Evolutionary conservation across 192 early-diverging fungal species (phyloP), one percentile per base, ranked within the genome.

Genomic region (Coemansia reversa): DNA sequence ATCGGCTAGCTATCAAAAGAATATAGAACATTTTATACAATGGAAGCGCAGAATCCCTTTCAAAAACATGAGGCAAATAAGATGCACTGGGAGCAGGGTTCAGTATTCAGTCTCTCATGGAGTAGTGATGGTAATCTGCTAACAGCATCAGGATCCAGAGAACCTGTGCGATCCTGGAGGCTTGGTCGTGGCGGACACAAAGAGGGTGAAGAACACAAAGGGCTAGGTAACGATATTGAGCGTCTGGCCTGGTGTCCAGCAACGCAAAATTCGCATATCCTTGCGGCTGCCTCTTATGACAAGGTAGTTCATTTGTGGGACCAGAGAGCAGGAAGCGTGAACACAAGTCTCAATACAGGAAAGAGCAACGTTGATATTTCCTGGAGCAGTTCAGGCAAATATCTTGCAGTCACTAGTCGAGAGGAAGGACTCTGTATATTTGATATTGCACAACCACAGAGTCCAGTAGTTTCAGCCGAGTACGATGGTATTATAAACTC

Each of bases 171-270:
- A 29, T 62, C 72, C 7, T 80, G 77, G 77, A 52, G 77, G 2
- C 63, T 80, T 1, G 72, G 65, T 20, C 67, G 72, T 16, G 72
- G 77, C 51, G 77, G 77, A 5, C 77, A 80, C 59, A 80, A 80
- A 28, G 77, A 80, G 22, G 77, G 77, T 65, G 77, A 80, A 42
- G 77, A 68, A 28, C 65, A 74, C 47, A 61, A 64, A 27, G 65
- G 60, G 0, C 39, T 80, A 7, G 65, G 67, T 25, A 52, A 19
- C 11, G 49, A 65, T 16, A 75, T 80, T 11, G 77, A 80, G 55
- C 65, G 69, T 1, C 55, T 80, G 1, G 67, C 68, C 3, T 80
- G 77, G 77, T 65, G 72, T 29, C 72, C 77, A 2, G 61, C 42
- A 14, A 2, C 69, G 5, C 51, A 58, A 6, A 49, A 63, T 35